These are phyloP conservation scores for Hyaloscypha finlandica DNA, from an alignment of 495 filamentous ascomycete genomes.

Conservation along the genomic window DNA sequence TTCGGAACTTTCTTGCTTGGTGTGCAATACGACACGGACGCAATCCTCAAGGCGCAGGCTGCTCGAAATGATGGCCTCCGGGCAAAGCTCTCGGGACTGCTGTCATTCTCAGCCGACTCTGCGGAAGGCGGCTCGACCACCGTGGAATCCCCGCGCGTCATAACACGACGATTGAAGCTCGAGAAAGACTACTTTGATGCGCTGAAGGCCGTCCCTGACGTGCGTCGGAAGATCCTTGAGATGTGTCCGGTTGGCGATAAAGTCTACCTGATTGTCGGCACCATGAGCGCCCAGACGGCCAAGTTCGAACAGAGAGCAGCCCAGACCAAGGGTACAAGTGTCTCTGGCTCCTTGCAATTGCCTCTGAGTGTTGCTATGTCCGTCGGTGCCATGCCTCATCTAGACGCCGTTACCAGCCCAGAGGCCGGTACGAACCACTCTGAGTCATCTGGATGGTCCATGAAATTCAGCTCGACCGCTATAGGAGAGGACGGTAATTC, in stretches of 20 bases:
- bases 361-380: too few species aligned
- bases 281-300: too few species aligned
- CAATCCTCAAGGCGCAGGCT: not conserved
- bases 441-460: too few species aligned
- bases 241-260: not conserved
- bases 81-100: not conserved
- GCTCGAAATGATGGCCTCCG: not conserved
- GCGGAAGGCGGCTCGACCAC: not conserved
- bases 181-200: not conserved
- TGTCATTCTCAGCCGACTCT: not conserved
- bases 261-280: not conserved
- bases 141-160: not conserved
- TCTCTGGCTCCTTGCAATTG: too few species aligned
- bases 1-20: not conserved
- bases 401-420: too few species aligned
- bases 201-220: not conserved
- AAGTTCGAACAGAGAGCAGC: too few species aligned
- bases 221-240: not conserved
- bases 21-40: not conserved
- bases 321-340: too few species aligned
- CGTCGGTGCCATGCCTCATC: too few species aligned
- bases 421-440: too few species aligned
- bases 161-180: not conserved
- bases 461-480: too few species aligned
- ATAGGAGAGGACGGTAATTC: too few species aligned